phyloP scores from a whole-genome alignment of 306 rosid genomes.

The Biancaea sappan region DNA sequence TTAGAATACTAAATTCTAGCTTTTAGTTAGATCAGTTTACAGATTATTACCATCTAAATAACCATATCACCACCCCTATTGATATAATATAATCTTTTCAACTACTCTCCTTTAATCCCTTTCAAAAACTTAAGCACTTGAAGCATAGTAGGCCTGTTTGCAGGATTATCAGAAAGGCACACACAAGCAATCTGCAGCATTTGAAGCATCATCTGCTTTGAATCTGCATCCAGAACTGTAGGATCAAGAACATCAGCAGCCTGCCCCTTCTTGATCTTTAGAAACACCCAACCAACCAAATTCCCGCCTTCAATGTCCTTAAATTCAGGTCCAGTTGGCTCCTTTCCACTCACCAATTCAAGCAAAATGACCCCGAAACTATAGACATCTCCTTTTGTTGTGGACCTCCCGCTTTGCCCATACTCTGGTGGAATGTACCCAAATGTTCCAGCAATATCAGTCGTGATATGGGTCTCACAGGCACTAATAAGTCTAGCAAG shows the following conservation, averaged over 20 bases:
- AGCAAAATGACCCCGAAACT: slow-evolving; percentile 93
- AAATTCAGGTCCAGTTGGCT: slow-evolving; percentile 94
- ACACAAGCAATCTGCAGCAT: slow-evolving; percentile 77
- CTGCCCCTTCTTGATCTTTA: slow-evolving; percentile 73
- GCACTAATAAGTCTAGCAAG: slow-evolving; percentile 92
- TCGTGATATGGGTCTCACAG: slow-evolving; percentile 89
- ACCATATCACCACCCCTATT: slow-evolving; percentile 5
- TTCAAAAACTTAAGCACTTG: slow-evolving; percentile 77
- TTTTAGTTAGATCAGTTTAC: slow-evolving; percentile 12
- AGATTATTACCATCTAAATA: slow-evolving; percentile 11
- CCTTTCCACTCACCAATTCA: slow-evolving; percentile 89
- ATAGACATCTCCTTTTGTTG: slow-evolving; percentile 89
- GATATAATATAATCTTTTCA: slow-evolving; percentile 2
- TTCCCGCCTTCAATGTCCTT: slow-evolving; percentile 97
- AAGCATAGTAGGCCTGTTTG: slow-evolving; percentile 89
- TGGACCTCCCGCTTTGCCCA: slow-evolving; percentile 95
- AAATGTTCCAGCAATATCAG: slow-evolving; percentile 96
- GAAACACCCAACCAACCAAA: slow-evolving; percentile 92
- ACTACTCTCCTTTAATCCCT: slow-evolving; percentile 66
- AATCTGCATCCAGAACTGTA: slow-evolving; percentile 63
- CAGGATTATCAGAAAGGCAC: slow-evolving; percentile 89
- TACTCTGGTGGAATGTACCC: slow-evolving; percentile 99
- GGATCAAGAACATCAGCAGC: slow-evolving; percentile 87
- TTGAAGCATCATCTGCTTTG: slow-evolving; percentile 83
- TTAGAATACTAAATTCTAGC: not conserved